These are phyloP conservation scores for Thymus quinquecostatus DNA, from an alignment of 257 asterid genomes.

Conservation along the genomic window DNA sequence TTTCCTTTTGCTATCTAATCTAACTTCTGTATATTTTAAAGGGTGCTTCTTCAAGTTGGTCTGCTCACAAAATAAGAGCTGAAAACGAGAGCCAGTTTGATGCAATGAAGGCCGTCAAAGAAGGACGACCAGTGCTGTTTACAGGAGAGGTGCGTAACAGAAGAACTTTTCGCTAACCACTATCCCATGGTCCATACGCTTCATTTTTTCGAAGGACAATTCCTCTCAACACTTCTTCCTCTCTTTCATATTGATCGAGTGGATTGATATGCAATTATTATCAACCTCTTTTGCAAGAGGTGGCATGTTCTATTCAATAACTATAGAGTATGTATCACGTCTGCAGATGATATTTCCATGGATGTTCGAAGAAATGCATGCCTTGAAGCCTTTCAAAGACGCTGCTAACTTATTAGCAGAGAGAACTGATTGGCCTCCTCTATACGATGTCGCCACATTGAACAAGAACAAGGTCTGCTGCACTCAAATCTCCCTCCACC, in stretches of 20 bases:
- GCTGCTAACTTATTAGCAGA: constrained; percentile 79
- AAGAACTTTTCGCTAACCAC: constrained; percentile 18
- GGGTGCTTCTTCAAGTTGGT: constrained; percentile 92
- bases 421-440: constrained; percentile 90
- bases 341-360: constrained; percentile 93
- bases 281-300: background rate
- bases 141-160: constrained; percentile 81
- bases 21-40: constrained; percentile 37
- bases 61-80: constrained; percentile 77
- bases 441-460: constrained; percentile 58
- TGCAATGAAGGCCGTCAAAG: constrained; percentile 74
- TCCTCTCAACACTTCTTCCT: background rate
- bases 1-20: constrained; percentile 30
- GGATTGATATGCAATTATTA: background rate
- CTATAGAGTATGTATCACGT: background rate
- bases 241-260: background rate
- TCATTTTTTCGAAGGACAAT: background rate
- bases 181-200: background rate
- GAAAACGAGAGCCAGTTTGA: constrained; percentile 67
- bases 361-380: constrained; percentile 86
- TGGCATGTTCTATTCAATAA: background rate
- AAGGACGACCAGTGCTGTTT: constrained; percentile 72
- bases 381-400: constrained; percentile 77
- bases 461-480: constrained; percentile 69
- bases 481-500: constrained; percentile 3